These are phyloP conservation scores for Nakazawaea peltata DNA, from an alignment of 805 yeast species.

Conservation along the genomic window DNA sequence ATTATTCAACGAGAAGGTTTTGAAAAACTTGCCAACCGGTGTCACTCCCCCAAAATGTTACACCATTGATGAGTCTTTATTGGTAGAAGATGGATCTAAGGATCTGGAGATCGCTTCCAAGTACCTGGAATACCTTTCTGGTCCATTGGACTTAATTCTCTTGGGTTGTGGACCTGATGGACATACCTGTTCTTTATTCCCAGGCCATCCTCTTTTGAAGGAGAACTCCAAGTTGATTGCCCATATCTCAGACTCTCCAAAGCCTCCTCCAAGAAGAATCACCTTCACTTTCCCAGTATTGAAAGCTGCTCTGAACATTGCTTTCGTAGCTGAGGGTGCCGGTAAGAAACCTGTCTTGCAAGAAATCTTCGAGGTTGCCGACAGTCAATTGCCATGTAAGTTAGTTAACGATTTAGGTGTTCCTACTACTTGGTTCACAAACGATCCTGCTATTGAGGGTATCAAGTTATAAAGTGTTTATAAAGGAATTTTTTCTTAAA, in stretches of 20 bases:
- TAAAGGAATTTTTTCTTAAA: neutral
- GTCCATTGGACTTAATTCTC: constrained; percentile 54
- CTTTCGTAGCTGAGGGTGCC: constrained; percentile 87
- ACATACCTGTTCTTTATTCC: constrained; percentile 90
- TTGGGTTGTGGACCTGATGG: constrained; percentile 97
- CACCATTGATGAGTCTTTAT: constrained; percentile 57
- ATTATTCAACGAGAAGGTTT: constrained; percentile 57
- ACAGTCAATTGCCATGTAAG: constrained; percentile 57
- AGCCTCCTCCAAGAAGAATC: constrained; percentile 90
- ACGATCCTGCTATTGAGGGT: constrained; percentile 66
- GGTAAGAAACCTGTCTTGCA: constrained; percentile 69
- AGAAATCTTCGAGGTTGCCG: constrained; percentile 52
- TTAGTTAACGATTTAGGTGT: constrained; percentile 55
- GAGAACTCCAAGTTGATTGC: constrained; percentile 50
- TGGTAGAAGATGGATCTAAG: constrained; percentile 44
- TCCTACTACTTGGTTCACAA: constrained; percentile 77
- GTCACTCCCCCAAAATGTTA: constrained; percentile 47
- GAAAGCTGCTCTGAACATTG: constrained; percentile 42
- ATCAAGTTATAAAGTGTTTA: constrained; percentile 22
- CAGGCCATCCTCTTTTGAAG: constrained; percentile 62
- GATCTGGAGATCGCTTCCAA: constrained; percentile 51
- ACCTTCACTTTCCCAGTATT: constrained; percentile 80
- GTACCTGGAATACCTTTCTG: constrained; percentile 54
- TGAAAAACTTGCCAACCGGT: constrained; percentile 37
- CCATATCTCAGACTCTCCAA: constrained; percentile 75